Conservation (phyloP, 371 early-diverging fungal genomes). For the Mucor lusitanicus region DNA sequence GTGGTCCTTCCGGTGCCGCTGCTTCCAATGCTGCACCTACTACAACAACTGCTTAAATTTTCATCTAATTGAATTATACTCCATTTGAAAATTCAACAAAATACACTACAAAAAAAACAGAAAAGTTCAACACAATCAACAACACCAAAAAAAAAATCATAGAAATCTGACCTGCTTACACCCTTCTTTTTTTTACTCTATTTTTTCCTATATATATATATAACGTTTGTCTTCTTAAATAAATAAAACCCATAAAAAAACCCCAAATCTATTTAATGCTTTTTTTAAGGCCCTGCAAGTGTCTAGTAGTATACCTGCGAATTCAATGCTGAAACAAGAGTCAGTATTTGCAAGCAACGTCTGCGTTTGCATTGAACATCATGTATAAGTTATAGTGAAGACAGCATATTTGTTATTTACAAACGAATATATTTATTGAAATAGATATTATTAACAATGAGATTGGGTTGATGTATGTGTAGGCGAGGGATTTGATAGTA, state of each 20-base stretch:
- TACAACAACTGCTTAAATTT: not conserved
- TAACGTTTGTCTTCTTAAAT: not conserved
- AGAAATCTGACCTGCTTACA: not conserved
- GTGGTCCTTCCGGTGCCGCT: slow-evolving; percentile 27
- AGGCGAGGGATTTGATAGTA: not conserved
- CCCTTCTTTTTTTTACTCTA: not conserved
- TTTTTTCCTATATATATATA: not conserved
- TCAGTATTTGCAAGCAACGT: too few species aligned
- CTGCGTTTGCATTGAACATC: too few species aligned
- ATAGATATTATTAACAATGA: too few species aligned
- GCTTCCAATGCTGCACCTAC: not conserved
- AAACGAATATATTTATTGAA: not conserved
- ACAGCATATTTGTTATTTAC: not conserved
- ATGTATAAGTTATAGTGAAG: too few species aligned
- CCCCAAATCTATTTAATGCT: not conserved
- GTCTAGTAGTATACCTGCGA: too few species aligned
- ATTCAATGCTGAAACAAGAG: not conserved
- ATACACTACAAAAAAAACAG: not conserved
- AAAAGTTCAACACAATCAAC: not conserved
- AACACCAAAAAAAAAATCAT: not conserved
- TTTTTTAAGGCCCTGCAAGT: too few species aligned
- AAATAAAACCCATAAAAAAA: not conserved
- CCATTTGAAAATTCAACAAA: not conserved
- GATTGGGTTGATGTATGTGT: not conserved
- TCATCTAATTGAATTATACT: not conserved